phyloP scores from a whole-genome alignment of 805 yeast genomes.

The Kurtzmaniella fragi region DNA sequence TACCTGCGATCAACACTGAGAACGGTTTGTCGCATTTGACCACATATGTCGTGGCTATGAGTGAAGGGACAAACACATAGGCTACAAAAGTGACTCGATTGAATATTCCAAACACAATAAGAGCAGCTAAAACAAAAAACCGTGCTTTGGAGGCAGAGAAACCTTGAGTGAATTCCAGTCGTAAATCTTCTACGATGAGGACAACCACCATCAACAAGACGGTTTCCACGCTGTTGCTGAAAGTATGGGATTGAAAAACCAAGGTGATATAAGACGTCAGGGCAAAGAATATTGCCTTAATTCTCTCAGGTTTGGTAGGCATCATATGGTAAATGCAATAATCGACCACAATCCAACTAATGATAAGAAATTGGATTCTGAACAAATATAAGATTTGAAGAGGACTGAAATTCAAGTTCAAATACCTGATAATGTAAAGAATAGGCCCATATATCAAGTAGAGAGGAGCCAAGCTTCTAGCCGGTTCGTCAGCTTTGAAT shows the following conservation, averaged over 20 bases:
- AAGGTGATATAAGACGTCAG: conserved; percentile 65
- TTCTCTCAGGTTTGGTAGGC: conserved; percentile 45
- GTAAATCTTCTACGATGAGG: conserved; percentile 44
- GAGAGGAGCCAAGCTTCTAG: conserved; percentile 69
- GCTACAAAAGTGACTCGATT: conserved; percentile 82
- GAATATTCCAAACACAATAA: conserved; percentile 66
- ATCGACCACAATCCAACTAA: conserved; percentile 34
- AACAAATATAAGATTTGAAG: conserved; percentile 46
- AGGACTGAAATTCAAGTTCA: conserved; percentile 42
- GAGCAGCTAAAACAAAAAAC: conserved; percentile 35
- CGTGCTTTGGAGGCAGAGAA: conserved; percentile 9
- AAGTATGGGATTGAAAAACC: conserved; percentile 79
- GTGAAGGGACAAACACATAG: conserved; percentile 63
- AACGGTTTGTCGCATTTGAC: conserved; percentile 29
- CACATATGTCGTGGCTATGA: conserved; percentile 22
- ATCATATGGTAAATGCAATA: conserved; percentile 42
- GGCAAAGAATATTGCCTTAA: conserved; percentile 44
- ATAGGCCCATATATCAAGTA: conserved; percentile 69
- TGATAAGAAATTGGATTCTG: conserved; percentile 44
- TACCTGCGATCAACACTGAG: conserved; percentile 20
- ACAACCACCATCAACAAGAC: conserved; percentile 46
- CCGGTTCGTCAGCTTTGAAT: conserved; percentile 50
- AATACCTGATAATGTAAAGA: conserved; percentile 23
- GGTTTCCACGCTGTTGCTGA: conserved; percentile 85
- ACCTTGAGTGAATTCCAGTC: conserved; percentile 10